phyloP scores from a whole-genome alignment of 352 stramenopile genomes.

The Pythium pyrilobum region DNA sequence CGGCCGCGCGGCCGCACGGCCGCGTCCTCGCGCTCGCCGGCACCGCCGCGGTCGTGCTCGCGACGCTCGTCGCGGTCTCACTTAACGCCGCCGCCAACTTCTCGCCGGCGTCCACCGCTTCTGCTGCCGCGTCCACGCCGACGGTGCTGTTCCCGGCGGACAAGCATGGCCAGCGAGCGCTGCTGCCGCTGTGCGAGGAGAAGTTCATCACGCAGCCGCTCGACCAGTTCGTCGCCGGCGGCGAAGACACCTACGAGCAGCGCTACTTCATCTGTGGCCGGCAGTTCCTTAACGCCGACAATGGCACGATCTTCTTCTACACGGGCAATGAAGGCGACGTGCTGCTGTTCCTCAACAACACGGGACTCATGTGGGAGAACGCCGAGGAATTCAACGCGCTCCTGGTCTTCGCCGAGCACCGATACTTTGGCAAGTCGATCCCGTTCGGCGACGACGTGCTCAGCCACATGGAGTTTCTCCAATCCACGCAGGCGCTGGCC shows the following conservation, averaged over 20 bases:
- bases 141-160: constrained; percentile 3
- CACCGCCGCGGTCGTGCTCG: too few species aligned
- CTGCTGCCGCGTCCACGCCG: too few species aligned
- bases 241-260: constrained; percentile 36
- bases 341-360: constrained; percentile 61
- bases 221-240: constrained; percentile 38
- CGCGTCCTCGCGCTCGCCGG: too few species aligned
- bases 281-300: constrained; percentile 32
- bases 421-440: constrained; percentile 75
- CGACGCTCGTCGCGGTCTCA: too few species aligned
- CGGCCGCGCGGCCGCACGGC: too few species aligned
- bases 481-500: constrained; percentile 75
- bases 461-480: constrained; percentile 69
- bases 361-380: constrained; percentile 72
- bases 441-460: constrained; percentile 44
- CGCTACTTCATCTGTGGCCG: constrained; percentile 67
- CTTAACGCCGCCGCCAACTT: too few species aligned
- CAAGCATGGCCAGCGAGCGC: constrained; percentile 14
- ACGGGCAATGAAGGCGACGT: constrained; percentile 67
- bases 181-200: constrained; percentile 40
- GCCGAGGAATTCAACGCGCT: constrained; percentile 52
- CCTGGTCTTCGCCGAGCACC: constrained; percentile 71
- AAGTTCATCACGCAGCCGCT: constrained; percentile 38
- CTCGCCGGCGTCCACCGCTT: too few species aligned
- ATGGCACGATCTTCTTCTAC: constrained; percentile 69